Percentiles rank a stretch among this genome's conserved stretches.
Evolutionary conservation across 2,329 filamentous ascomycete species (phyloP).

Genomic region (Tolypocladium album): DNA sequence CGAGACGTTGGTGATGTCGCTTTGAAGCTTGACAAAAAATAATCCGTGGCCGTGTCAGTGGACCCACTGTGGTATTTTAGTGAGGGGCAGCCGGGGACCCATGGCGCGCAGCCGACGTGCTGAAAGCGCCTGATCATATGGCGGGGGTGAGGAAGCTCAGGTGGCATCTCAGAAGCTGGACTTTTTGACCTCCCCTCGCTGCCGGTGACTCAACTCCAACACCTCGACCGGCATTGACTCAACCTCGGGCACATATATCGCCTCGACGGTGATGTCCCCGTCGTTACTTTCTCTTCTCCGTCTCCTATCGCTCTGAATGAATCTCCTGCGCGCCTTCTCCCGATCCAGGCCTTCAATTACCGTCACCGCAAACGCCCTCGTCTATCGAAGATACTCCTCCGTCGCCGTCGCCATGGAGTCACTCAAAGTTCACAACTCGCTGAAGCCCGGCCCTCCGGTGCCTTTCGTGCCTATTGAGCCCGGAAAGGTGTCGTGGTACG

Average conservation of each 20-base stretch:
- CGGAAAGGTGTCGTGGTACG: slow-evolving; percentile 73
- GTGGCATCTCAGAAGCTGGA: neutral
- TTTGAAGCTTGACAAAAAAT: neutral
- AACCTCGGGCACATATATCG: neutral
- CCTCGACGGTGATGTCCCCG: slow-evolving; percentile 6
- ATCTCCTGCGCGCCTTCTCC: slow-evolving; percentile 20
- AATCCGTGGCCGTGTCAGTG: neutral
- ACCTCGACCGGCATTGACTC: neutral
- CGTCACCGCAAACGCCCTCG: slow-evolving; percentile 13
- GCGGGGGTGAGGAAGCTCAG: neutral
- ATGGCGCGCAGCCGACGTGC: neutral
- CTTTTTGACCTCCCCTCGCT: neutral
- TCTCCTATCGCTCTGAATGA: slow-evolving; percentile 19
- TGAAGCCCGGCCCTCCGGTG: slow-evolving; percentile 61
- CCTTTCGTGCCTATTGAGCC: slow-evolving; percentile 64
- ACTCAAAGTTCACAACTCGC: slow-evolving; percentile 69
- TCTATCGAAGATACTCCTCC: slow-evolving; percentile 23
- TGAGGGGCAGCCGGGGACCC: neutral
- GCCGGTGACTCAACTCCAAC: slow-evolving; percentile 7
- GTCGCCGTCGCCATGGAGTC: slow-evolving; percentile 34
- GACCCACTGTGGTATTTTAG: neutral
- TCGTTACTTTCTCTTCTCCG: slow-evolving; percentile 4
- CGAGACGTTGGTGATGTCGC: neutral
- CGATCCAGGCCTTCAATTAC: slow-evolving; percentile 16
- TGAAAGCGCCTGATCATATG: neutral